Conservation (phyloP, 2,329 filamentous ascomycete genomes). For the Sordariomycetes sp. region DNA sequence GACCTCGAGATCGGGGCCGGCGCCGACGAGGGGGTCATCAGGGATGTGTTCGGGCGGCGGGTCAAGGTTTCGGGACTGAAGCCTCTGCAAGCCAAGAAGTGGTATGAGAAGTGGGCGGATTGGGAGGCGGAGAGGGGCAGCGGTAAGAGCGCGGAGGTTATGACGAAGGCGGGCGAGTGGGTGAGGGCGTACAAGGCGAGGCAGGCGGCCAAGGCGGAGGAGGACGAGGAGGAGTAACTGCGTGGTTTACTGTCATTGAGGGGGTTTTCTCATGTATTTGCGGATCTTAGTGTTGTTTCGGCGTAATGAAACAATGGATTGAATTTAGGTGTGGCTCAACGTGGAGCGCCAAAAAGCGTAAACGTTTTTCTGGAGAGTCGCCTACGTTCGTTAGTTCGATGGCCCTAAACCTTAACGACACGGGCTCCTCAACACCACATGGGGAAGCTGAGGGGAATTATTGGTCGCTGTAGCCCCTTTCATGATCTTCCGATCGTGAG, state of each 20-base stretch:
- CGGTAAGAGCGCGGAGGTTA: conserved; percentile 59
- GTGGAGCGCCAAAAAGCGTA: neutral
- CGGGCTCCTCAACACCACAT: no score
- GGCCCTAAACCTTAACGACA: no score
- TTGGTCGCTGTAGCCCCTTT: no score
- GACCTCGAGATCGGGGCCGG: conserved; percentile 66
- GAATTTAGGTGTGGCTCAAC: neutral
- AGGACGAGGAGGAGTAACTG: conserved; percentile 12
- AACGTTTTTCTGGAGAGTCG: no score
- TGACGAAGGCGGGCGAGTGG: conserved; percentile 50
- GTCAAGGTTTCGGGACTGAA: conserved; percentile 61
- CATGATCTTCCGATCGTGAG: no score
- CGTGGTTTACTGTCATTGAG: neutral
- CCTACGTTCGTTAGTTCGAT: no score
- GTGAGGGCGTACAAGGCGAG: conserved; percentile 40
- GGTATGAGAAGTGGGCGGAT: conserved; percentile 86
- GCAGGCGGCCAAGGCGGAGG: conserved; percentile 23
- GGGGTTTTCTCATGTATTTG: neutral
- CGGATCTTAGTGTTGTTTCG: neutral
- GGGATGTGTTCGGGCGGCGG: conserved; percentile 76
- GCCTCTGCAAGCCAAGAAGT: conserved; percentile 69
- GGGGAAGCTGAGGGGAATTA: no score
- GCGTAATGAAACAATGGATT: neutral
- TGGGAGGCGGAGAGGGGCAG: conserved; percentile 71
- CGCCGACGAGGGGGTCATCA: conserved; percentile 51